phyloP scores from a whole-genome alignment of 352 stramenopile species.

The Pythium pectinolyticum region DNA sequence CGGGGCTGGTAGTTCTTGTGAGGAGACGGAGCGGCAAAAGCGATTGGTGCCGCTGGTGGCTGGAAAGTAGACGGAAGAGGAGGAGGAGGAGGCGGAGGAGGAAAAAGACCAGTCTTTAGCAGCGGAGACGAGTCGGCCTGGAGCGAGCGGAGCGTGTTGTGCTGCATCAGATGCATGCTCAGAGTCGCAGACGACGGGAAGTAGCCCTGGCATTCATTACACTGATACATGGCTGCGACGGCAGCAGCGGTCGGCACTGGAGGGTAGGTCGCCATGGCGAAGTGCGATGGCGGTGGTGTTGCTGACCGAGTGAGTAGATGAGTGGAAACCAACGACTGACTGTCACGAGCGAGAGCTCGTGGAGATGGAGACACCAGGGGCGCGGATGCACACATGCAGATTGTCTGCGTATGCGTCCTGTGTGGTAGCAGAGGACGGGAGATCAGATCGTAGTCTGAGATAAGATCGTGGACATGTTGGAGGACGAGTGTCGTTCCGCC shows the following conservation, averaged over 20 bases:
- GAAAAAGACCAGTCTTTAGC: neutral
- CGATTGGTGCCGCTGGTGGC: neutral
- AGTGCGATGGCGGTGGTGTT: neutral
- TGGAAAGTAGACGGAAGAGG: neutral
- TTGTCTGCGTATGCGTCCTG: no score
- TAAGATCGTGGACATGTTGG: no score
- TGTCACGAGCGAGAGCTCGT: no score
- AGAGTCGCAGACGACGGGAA: neutral
- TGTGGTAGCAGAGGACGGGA: no score
- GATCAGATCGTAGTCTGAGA: no score
- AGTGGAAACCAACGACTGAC: no score
- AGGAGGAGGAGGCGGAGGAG: neutral
- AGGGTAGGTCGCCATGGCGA: no score
- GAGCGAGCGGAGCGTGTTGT: conserved; percentile 3
- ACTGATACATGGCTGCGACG: neutral
- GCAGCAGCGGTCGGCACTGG: neutral
- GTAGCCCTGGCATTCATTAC: conserved; percentile 5
- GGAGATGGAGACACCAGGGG: no score
- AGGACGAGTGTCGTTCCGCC: no score
- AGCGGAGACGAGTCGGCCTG: neutral
- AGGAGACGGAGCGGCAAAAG: neutral
- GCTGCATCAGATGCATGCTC: neutral
- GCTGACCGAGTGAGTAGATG: no score
- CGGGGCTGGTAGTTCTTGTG: neutral
- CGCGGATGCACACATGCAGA: no score